These are phyloP conservation scores for Lasiodiplodia sp. DNA, from an alignment of 2,329 filamentous ascomycete genomes.

Conservation along the genomic window DNA sequence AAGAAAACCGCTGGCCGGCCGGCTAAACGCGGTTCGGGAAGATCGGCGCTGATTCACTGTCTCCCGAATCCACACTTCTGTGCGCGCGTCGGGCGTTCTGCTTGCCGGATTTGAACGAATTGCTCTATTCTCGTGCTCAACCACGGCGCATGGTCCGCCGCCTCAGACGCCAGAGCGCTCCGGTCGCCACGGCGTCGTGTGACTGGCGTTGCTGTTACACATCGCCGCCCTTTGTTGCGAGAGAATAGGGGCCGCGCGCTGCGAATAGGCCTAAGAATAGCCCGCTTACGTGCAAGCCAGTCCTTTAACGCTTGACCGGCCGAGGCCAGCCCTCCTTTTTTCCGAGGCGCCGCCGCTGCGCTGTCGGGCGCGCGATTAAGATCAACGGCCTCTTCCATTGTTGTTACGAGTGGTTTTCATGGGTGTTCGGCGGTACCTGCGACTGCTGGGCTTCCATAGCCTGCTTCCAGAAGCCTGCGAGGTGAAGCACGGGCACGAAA, in stretches of 20 bases:
- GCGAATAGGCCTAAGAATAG: constrained; percentile 11
- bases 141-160: constrained; percentile 24
- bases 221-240: constrained; percentile 1
- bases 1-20: constrained; percentile 22
- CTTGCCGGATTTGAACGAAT: constrained; percentile 6
- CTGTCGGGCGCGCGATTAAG: not conserved
- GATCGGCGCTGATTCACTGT: constrained; percentile 26
- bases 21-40: constrained; percentile 28
- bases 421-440: not conserved
- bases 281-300: constrained; percentile 13
- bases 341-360: constrained; percentile 11
- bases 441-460: not conserved
- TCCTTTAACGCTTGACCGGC: constrained; percentile 15
- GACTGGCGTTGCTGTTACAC: constrained; percentile 23
- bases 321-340: constrained; percentile 24
- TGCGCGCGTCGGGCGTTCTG: constrained; percentile 16
- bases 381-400: constrained; percentile 12
- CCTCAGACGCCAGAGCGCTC: constrained; percentile 23
- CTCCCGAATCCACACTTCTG: constrained; percentile 21
- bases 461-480: constrained; percentile 3
- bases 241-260: constrained; percentile 21
- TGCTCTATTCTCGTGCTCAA: constrained; percentile 24
- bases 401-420: constrained; percentile 19
- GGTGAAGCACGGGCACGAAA: constrained; percentile 16
- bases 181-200: constrained; percentile 10